Evolutionary conservation across 164 flowering plant species (phyloP), one percentile per base, ranked within the genome.

Genomic region (Liriodendron chinense): DNA sequence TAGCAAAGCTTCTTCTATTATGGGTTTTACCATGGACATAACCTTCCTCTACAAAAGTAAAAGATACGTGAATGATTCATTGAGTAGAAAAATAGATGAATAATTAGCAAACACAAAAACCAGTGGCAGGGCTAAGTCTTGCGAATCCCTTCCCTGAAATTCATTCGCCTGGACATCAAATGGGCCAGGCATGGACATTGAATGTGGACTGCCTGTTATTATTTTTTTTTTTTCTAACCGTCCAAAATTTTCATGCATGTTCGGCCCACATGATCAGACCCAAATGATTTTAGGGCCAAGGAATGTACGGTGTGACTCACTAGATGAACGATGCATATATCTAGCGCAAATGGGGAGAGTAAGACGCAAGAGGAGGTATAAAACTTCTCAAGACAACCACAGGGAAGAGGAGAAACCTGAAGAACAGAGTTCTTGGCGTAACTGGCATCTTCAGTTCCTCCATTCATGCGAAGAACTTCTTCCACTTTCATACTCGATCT

Each of bases 21-120:
- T 77, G 22, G 87, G 85, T 77, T 74, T 86, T 34, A 83, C 82
- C 80, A 77, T 80, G 6, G 71, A 14, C 73, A 87, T 78, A 16
- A 78, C 87, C 48, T 76, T 84, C 82, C 71, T 80, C 96, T 92
- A 83, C 49, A 77, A 12, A 63, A 6, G 26, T 12, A 48, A 9
- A 65, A n/a, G n/a, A n/a, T n/a, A n/a, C n/a, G n/a, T n/a, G n/a
- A n/a, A 50, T 50, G 0, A 50, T 50, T 50, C 57, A 50, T 8
- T 14, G 16, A 12, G 56, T 24, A 23, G 47, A 22, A 71, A 0
- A 68, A 25, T 9, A 13, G 0, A 50, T 8, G 8, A 0, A 50
- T 50, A 14, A 1, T n/a, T n/a, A n/a, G n/a, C n/a, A n/a, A n/a
- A n/a, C n/a, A n/a, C n/a, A n/a, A n/a, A n/a, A n/a, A n/a, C n/a